Conservation (phyloP, 2,329 filamentous ascomycete genomes). For the Aspergillus quadrilineatus region DNA sequence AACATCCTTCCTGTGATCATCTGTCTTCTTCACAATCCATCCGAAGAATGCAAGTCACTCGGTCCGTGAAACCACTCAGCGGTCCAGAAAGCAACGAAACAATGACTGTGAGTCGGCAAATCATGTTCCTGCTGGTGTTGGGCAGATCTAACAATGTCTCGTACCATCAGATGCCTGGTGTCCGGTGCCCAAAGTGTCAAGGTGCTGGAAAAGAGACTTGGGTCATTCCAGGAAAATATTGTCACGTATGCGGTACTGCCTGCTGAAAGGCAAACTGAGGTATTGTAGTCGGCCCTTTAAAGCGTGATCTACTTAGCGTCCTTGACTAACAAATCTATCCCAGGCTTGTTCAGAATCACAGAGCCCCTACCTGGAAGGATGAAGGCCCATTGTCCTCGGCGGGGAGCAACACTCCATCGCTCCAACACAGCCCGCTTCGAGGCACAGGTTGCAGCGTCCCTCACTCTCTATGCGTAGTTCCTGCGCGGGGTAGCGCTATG, state of each 20-base stretch:
- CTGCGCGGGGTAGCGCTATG: not conserved
- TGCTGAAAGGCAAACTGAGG: constrained; percentile 20
- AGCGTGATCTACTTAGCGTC: not conserved
- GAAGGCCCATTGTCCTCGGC: not conserved
- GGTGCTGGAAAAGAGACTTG: constrained; percentile 40
- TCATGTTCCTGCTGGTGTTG: not conserved
- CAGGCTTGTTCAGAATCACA: not conserved
- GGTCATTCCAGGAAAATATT: constrained; percentile 49
- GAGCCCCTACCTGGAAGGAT: not conserved
- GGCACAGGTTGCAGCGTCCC: not conserved
- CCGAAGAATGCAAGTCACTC: not conserved
- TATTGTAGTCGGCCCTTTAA: not conserved
- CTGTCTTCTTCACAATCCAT: constrained; percentile 6
- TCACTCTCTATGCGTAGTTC: not conserved
- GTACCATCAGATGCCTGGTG: constrained; percentile 43
- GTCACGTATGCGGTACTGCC: constrained; percentile 43
- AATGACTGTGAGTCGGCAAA: constrained; percentile 16
- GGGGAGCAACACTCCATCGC: not conserved
- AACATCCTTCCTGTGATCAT: constrained; percentile 1
- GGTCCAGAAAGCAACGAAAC: not conserved
- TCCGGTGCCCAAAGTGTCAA: constrained; percentile 42
- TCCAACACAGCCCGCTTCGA: not conserved
- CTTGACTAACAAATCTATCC: not conserved
- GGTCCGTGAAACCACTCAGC: not conserved
- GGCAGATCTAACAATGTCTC: not conserved